Evolutionary conservation across 2,329 filamentous ascomycete genomes (phyloP).

Genomic region (Fusarium dimerum): DNA sequence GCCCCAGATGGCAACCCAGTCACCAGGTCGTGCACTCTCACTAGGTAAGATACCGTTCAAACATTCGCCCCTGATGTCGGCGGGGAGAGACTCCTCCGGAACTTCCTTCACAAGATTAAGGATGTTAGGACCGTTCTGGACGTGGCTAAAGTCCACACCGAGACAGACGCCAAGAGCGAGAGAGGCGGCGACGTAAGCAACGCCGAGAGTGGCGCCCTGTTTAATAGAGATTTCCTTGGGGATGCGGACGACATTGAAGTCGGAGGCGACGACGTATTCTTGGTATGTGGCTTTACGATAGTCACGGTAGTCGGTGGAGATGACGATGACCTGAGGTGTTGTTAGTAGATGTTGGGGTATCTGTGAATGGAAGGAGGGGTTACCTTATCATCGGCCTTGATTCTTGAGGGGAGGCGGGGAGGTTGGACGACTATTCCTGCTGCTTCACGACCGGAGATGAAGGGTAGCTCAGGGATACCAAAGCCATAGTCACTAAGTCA

Average conservation of each 20-base stretch:
- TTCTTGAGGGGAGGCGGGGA: slow-evolving; percentile 41
- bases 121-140: slow-evolving; percentile 60
- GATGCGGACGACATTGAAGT: slow-evolving; percentile 65
- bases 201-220: slow-evolving; percentile 64
- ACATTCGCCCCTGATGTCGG: slow-evolving; percentile 65
- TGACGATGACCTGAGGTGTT: slow-evolving; percentile 54
- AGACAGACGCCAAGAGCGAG: slow-evolving; percentile 69
- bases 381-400: slow-evolving; percentile 58
- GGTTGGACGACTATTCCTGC: slow-evolving; percentile 61
- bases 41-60: slow-evolving; percentile 51
- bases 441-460: slow-evolving; percentile 70
- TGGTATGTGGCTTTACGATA: slow-evolving; percentile 72
- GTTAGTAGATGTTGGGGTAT: background rate
- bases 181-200: slow-evolving; percentile 70
- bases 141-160: slow-evolving; percentile 62
- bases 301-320: slow-evolving; percentile 75
- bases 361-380: background rate
- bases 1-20: slow-evolving; percentile 76
- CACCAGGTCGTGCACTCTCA: slow-evolving; percentile 59
- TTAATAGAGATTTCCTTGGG: slow-evolving; percentile 54
- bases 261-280: slow-evolving; percentile 64
- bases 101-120: slow-evolving; percentile 50
- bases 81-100: slow-evolving; percentile 50
- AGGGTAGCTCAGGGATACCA: slow-evolving; percentile 66
- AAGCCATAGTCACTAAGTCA: slow-evolving; percentile 65